phyloP scores from a whole-genome alignment of 2,329 filamentous ascomycete species.

The Sporothrix inflata region DNA sequence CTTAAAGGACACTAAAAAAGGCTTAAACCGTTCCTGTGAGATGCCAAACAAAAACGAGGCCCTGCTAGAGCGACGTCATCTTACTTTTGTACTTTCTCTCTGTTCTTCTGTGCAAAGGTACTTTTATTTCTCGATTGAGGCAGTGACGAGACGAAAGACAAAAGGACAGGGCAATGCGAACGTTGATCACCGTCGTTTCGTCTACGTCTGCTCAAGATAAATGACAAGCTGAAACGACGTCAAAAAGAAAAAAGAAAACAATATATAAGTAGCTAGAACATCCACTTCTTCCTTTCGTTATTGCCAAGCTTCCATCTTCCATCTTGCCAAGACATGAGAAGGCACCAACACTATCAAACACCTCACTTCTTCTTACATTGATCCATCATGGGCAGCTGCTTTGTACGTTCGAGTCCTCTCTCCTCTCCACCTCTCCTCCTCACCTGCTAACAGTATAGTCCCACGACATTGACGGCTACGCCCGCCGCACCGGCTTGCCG shows the following conservation, averaged over 20 bases:
- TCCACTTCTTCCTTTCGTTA: not conserved
- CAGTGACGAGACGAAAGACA: not conserved
- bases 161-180: not conserved
- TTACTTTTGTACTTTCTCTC: not conserved
- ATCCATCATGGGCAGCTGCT: slow-evolving; percentile 16
- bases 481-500: not conserved
- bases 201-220: not conserved
- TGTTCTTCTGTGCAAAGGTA: not conserved
- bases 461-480: slow-evolving; percentile 7
- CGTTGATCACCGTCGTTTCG: not conserved
- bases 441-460: not conserved
- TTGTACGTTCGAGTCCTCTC: not conserved
- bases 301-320: not conserved
- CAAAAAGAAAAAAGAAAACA: not conserved
- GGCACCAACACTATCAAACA: not conserved
- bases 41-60: not conserved
- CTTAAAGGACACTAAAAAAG: no score
- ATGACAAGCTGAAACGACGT: not conserved
- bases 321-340: not conserved
- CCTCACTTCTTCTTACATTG: not conserved
- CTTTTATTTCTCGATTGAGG: not conserved
- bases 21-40: no score
- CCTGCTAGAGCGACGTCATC: not conserved
- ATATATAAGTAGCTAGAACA: not conserved
- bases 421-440: no score